Conservation (phyloP, 2,329 filamentous ascomycete species). For the Lasiodiplodia hormozganensis region DNA sequence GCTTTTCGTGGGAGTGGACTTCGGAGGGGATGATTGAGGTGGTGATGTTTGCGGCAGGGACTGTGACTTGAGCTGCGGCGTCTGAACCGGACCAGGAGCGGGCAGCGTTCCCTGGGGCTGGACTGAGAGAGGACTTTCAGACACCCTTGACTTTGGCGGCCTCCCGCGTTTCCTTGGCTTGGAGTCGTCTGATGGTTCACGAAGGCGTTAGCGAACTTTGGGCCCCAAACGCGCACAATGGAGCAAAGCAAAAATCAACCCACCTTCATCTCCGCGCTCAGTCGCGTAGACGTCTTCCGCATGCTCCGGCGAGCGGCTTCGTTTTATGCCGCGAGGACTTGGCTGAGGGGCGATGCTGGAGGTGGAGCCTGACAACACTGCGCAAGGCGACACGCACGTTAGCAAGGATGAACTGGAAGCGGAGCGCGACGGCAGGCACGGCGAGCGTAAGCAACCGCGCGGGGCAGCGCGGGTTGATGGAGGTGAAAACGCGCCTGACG, state of each 20-base stretch:
- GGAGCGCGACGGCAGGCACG: slow-evolving; percentile 5
- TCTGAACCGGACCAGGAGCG: slow-evolving; percentile 55
- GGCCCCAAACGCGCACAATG: background rate
- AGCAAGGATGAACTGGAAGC: background rate
- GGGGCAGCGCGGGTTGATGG: slow-evolving; percentile 6
- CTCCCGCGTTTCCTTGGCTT: slow-evolving; percentile 57
- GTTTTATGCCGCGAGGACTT: slow-evolving; percentile 47
- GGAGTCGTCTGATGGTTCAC: slow-evolving; percentile 36
- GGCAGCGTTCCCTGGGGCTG: slow-evolving; percentile 60
- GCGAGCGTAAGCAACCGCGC: slow-evolving; percentile 8
- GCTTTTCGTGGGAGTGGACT: slow-evolving; percentile 79
- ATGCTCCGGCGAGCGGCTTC: slow-evolving; percentile 50
- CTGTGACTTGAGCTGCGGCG: slow-evolving; percentile 61
- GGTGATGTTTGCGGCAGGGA: slow-evolving; percentile 60
- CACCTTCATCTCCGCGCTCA: slow-evolving; percentile 43
- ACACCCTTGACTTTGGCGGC: slow-evolving; percentile 66
- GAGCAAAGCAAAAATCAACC: slow-evolving; percentile 26
- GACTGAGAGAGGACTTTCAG: slow-evolving; percentile 64
- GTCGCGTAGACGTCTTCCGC: slow-evolving; percentile 42
- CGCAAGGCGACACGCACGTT: slow-evolving; percentile 31
- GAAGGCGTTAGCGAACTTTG: slow-evolving; percentile 2
- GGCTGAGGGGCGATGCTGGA: slow-evolving; percentile 43
- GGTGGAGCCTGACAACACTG: slow-evolving; percentile 40
- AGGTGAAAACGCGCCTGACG: slow-evolving; percentile 22
- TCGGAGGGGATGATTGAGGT: slow-evolving; percentile 70